Percentiles rank a stretch among this genome's conserved stretches.
These are phyloP conservation scores for Colletotrichum caudatum DNA, from an alignment of 2,329 filamentous ascomycete species.

Conservation along the genomic window DNA sequence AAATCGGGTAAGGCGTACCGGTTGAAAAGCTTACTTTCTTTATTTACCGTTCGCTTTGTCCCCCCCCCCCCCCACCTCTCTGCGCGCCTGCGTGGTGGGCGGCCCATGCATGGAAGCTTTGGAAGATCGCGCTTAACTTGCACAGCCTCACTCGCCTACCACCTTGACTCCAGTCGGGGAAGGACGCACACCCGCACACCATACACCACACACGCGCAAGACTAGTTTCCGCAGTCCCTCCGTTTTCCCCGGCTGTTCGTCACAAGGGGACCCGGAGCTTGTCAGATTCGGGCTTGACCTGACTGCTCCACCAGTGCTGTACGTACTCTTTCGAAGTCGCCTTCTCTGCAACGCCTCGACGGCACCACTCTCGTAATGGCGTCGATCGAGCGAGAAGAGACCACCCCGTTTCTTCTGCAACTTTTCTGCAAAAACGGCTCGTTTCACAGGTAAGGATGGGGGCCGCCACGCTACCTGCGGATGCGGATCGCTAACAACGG, in stretches of 20 bases:
- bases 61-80: slow-evolving; percentile 32
- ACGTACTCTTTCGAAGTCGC: slow-evolving; percentile 17
- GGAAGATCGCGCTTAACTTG: slow-evolving; percentile 41
- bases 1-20: slow-evolving; percentile 37
- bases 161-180: slow-evolving; percentile 40
- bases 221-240: slow-evolving; percentile 21
- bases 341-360: not conserved
- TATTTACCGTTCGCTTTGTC: slow-evolving; percentile 13
- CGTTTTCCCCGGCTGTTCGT: slow-evolving; percentile 32
- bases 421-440: slow-evolving; percentile 83
- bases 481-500: slow-evolving; percentile 7
- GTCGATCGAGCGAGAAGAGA: slow-evolving; percentile 71
- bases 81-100: slow-evolving; percentile 35
- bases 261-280: slow-evolving; percentile 39
- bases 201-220: slow-evolving; percentile 8
- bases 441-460: slow-evolving; percentile 72
- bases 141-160: slow-evolving; percentile 42
- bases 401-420: slow-evolving; percentile 85
- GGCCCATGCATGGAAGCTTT: slow-evolving; percentile 42
- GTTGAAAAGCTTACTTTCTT: slow-evolving; percentile 34
- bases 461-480: not conserved
- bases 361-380: slow-evolving; percentile 20
- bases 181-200: slow-evolving; percentile 22
- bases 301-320: slow-evolving; percentile 29
- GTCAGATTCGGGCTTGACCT: slow-evolving; percentile 33